A percentile compares a stretch with the other conserved stretches of the same genome.
These are phyloP conservation scores for Phytopythium vexans DNA, from an alignment of 352 stramenopile species.

Conservation along the genomic window DNA sequence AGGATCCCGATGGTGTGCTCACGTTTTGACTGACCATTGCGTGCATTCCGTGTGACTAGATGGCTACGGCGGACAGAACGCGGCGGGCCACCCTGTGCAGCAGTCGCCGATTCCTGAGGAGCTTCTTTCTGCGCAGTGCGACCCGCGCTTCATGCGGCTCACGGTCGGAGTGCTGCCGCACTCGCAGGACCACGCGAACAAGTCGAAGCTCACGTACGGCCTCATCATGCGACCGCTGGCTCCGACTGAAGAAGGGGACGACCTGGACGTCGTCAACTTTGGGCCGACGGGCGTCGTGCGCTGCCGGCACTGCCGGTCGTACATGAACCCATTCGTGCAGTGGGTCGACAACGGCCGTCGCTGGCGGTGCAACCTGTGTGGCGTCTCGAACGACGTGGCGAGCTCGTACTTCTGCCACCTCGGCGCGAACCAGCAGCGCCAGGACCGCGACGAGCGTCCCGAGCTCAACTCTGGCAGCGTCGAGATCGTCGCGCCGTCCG, in stretches of 20 bases:
- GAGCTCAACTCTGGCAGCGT: constrained; percentile 75
- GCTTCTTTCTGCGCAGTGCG: constrained; percentile 70
- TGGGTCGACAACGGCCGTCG: constrained; percentile 87
- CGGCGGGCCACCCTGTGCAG: constrained; percentile 15
- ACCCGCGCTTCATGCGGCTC: constrained; percentile 80
- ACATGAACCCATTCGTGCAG: constrained; percentile 88
- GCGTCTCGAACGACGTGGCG: constrained; percentile 88
- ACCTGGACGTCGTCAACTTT: constrained; percentile 87
- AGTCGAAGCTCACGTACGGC: constrained; percentile 82
- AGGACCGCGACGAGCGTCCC: constrained; percentile 90
- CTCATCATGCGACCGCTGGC: constrained; percentile 84
- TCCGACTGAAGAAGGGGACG: constrained; percentile 51
- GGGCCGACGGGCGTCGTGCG: constrained; percentile 77
- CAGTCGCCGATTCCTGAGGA: constrained; percentile 55
- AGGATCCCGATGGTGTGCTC: neutral
- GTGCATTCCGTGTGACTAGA: constrained; percentile 26
- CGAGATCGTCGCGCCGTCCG: constrained; percentile 81
- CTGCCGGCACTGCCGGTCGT: constrained; percentile 87
- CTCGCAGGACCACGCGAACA: constrained; percentile 80
- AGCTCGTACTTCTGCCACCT: constrained; percentile 98
- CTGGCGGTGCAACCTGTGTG: constrained; percentile 89
- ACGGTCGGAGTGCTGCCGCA: constrained; percentile 74
- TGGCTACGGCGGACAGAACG: constrained; percentile 32
- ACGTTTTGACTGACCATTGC: constrained; percentile 5
- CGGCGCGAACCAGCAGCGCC: constrained; percentile 91